phyloP scores from a whole-genome alignment of 208 protist species.

The Blastocrithidia nonstop region DNA sequence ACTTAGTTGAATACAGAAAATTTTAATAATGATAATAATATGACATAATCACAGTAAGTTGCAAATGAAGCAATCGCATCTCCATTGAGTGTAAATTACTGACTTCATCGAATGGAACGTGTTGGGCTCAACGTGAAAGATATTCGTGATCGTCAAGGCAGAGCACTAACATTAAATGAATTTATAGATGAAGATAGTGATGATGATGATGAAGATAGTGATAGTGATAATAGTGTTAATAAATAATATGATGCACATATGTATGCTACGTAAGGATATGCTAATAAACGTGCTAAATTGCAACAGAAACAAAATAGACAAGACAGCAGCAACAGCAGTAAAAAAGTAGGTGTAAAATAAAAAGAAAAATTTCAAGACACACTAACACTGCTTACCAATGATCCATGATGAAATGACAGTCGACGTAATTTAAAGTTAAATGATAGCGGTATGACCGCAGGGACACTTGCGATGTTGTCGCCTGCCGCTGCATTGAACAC shows the following conservation, averaged over 20 bases:
- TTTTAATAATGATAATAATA: too few relatives aligned
- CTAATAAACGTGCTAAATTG: constrained; percentile 44
- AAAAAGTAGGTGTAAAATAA: too few relatives aligned
- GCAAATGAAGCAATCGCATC: constrained; percentile 68
- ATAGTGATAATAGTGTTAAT: constrained; percentile 7
- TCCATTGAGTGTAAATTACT: constrained; percentile 77
- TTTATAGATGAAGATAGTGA: constrained; percentile 36
- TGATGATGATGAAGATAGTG: constrained; percentile 42
- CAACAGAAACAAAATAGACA: constrained; percentile 66
- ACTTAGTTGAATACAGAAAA: too few relatives aligned
- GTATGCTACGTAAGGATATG: neutral
- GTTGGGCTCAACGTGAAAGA: constrained; percentile 72
- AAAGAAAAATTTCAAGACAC: too few relatives aligned
- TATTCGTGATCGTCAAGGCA: constrained; percentile 57
- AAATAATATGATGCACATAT: neutral
- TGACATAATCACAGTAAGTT: too few relatives aligned
- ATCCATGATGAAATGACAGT: constrained; percentile 78
- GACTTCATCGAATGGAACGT: constrained; percentile 70
- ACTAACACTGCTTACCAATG: constrained; percentile 83
- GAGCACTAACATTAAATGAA: constrained; percentile 42
- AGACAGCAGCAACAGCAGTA: too few relatives aligned
- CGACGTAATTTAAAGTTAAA: constrained; percentile 67
- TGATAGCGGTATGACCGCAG: constrained; percentile 66
- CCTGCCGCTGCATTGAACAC: constrained; percentile 84
- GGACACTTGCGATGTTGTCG: constrained; percentile 64